Conservation (phyloP, 345 rosid species). For the Chamaenerion angustifolium region DNA sequence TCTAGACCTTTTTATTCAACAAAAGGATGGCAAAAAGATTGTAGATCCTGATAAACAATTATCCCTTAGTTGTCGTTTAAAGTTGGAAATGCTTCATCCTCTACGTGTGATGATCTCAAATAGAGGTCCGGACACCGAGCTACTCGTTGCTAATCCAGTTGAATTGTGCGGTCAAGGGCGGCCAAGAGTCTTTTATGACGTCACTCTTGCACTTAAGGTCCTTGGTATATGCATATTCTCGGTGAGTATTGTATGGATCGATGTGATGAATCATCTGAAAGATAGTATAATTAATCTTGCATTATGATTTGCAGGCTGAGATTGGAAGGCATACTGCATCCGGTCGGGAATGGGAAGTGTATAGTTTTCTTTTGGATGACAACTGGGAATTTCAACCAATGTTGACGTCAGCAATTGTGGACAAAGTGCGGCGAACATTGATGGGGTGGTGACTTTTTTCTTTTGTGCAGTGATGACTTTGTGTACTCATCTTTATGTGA, state of each 20-base stretch:
- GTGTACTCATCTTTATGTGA: no score
- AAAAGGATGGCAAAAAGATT: conserved; percentile 60
- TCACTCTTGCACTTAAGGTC: conserved; percentile 55
- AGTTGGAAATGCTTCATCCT: conserved; percentile 78
- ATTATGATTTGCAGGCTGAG: conserved; percentile 39
- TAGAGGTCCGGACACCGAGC: conserved; percentile 74
- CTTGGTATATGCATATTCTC: conserved; percentile 72
- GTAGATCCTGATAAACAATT: conserved; percentile 50
- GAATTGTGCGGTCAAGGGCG: conserved; percentile 76
- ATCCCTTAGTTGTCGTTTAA: conserved; percentile 35
- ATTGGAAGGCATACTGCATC: conserved; percentile 51
- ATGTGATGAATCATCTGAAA: no score
- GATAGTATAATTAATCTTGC: no score
- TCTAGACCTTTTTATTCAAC: conserved; percentile 66
- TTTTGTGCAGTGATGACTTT: no score
- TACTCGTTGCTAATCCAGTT: conserved; percentile 77
- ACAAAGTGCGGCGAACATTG: conserved; percentile 60
- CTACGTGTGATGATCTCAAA: conserved; percentile 53
- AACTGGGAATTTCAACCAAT: conserved; percentile 26
- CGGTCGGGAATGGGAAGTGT: conserved; percentile 76
- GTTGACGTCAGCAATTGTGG: conserved; percentile 29
- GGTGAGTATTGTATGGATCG: conserved; percentile 20
- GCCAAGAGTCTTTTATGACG: conserved; percentile 75
- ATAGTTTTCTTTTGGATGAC: conserved; percentile 71
- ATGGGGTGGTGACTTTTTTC: conserved; percentile 54